Evolutionary conservation across 192 early-diverging fungal genomes (phyloP), one percentile per base, ranked within the genome.

Genomic region (Linnemannia exigua): DNA sequence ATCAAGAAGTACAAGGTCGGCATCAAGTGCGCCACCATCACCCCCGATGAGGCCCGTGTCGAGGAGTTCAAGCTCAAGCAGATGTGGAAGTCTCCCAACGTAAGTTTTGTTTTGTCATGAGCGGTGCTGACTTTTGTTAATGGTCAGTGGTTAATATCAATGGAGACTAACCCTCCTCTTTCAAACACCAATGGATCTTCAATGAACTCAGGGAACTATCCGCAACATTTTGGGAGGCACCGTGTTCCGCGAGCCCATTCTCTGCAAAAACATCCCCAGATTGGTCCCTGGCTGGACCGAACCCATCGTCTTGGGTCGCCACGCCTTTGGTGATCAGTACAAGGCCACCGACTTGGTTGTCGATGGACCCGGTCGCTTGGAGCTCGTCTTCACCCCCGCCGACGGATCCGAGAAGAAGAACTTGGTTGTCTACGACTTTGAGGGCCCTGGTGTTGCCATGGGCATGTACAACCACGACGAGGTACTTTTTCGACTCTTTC

Each of bases 11-110:
- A 98, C 93, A 97, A 97, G 89, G 97, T 97, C 51, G 94, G 97
- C 79, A 99, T 99, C 91, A 99, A 99, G 92, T 99, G 98, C 87
- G 98, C 98, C 63, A 99, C 98, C 63, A 99, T 99, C 87, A 99
- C 98, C 50, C 97, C 98, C 47, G 98, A 99, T 88, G 95, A 95
- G 78, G 95, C 92, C 20, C 96, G 98, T 88, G 97, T 99, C 61
- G 91, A 97, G 86, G 97, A 98, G 90, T 99, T 99, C 88, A 94
- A 94, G 75, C 91, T 99, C 79, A 98, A 99, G 94, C 79, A 96
- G 87, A 99, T 97, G 95, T 99, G 97, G 97, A 97, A 94, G 91
- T 96, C 95, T 38, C 97, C 97, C 85, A 99, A 99, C 91, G 84
- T 86, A 86, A 80, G 77, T 44, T 9, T 58, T 41, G 37, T 7